Base-by-base conservation (phyloP, 2,329 filamentous ascomycete species). In the Geoglossum cookeanum region DNA sequence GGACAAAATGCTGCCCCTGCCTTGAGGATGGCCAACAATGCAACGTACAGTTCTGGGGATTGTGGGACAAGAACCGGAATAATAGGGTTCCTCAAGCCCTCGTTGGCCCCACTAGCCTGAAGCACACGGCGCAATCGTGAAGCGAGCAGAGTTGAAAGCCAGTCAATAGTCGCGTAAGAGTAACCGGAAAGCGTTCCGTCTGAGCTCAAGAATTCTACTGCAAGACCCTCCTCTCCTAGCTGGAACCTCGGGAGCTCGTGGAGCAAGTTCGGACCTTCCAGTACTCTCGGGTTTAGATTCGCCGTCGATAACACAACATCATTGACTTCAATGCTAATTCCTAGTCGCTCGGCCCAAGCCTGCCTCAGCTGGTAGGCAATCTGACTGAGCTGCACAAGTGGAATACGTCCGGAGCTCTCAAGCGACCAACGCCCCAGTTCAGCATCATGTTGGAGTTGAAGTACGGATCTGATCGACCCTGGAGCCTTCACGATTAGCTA, bases 1-100 rank as follows among this genome's bases (percentile, higher is more conserved):
- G 90, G 89, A 62, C 89, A 95, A 64, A 95, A 95, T 0, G 87
- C 87, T 39, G 79, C 86, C 5, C 90, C 90, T 11, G 82, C 81
- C 67, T 90, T 89, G 52, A 95, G 73, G 56, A 91, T 79, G 3
- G 84, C 88, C 49, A 95, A 68, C 60, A 87, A 78, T 1, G 86
- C 76, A 58, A 92, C 75, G 68, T 95, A 95, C 29, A 96, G 75
- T 52, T 83, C 76, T 8, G 83, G 80, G 13, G 79, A 85, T 69
- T 95, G 90, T 1, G 84, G 83, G 15, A 94, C 69, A 22, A 94
- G 75, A 1, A 95, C 71, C 0, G 90, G 89, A 42, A 95, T 75
- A 39, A 94, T 72, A 22, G 58, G 57, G 27, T 59, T 60, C 35
- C 55, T 60, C 11, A 11, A 15, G 44, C 42, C 8, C 17, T 8